Conservation (phyloP, 257 asterid species). For the Solanum ossicruentum region DNA sequence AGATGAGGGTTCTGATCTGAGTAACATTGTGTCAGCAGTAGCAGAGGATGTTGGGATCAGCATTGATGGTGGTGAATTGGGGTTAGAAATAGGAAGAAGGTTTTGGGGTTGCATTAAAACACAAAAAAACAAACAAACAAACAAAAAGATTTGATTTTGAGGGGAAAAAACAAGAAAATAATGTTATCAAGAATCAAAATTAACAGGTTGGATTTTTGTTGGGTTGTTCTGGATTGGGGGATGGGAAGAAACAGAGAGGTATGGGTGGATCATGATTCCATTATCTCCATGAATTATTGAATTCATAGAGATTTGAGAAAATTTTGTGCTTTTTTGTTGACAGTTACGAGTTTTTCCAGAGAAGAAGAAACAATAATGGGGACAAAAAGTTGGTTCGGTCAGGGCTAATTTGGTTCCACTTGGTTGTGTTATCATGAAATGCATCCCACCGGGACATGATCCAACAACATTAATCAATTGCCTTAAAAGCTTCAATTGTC, state of each 20-base stretch:
- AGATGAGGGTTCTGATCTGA: conserved; percentile 38
- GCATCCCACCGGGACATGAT: no score
- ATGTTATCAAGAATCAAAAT: neutral
- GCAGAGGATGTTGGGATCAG: neutral
- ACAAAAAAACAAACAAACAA: neutral
- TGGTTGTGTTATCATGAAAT: no score
- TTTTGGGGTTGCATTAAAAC: neutral
- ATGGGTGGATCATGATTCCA: neutral
- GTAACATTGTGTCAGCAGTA: conserved; percentile 22
- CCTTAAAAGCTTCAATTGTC: no score
- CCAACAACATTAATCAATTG: no score
- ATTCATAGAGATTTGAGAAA: neutral
- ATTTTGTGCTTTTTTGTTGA: neutral
- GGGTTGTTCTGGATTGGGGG: neutral
- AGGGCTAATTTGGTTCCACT: neutral
- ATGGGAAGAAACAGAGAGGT: neutral
- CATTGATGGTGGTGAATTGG: neutral
- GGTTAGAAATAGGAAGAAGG: conserved; percentile 9
- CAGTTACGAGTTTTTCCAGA: neutral
- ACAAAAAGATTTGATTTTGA: neutral
- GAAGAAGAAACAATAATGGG: neutral
- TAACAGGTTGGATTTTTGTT: neutral
- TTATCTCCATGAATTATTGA: neutral
- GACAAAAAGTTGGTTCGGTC: neutral
- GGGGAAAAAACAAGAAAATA: neutral